A percentile compares a stretch with the other conserved stretches of the same genome.
Conservation (phyloP, 208 protist species). For the Leishmania arabica region DNA sequence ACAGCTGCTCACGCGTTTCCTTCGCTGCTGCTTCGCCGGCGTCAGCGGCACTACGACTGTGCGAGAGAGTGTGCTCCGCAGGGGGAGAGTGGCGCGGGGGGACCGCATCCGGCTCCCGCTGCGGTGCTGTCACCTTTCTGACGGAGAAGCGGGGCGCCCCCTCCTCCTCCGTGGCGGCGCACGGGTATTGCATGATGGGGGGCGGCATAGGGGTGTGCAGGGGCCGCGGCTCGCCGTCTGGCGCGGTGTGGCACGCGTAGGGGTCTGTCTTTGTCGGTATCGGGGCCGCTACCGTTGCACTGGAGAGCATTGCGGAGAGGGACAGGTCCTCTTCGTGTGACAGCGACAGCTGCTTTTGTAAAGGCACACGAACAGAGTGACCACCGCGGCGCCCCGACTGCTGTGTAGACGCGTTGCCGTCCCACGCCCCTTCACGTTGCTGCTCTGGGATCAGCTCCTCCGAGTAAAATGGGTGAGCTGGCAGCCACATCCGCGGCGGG, state of each 20-base stretch:
- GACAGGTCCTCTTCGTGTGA: not conserved
- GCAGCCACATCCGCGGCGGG: slow-evolving; percentile 22
- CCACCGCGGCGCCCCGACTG: not conserved
- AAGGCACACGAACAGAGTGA: not conserved
- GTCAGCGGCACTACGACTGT: not conserved
- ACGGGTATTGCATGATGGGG: not conserved
- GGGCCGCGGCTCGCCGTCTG: not conserved
- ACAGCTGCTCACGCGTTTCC: not conserved
- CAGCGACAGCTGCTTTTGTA: not conserved
- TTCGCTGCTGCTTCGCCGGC: not conserved
- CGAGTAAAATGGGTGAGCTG: not conserved
- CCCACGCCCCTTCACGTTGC: too few relatives aligned
- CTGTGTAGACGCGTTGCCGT: not conserved
- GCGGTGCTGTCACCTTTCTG: not conserved
- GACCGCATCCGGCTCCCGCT: not conserved
- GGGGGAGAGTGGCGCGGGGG: not conserved
- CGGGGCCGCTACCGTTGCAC: not conserved
- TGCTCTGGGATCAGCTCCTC: not conserved
- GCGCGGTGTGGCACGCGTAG: not conserved
- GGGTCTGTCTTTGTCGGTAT: not conserved
- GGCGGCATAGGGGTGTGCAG: not conserved
- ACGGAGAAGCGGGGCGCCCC: not conserved
- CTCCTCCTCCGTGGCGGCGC: not conserved
- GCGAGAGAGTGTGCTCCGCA: not conserved
- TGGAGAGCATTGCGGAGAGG: slow-evolving; percentile 1